A percentile compares a stretch with the other conserved stretches of the same genome.
phyloP scores from a whole-genome alignment of 148 eudicot species.

The Chenopodium album region DNA sequence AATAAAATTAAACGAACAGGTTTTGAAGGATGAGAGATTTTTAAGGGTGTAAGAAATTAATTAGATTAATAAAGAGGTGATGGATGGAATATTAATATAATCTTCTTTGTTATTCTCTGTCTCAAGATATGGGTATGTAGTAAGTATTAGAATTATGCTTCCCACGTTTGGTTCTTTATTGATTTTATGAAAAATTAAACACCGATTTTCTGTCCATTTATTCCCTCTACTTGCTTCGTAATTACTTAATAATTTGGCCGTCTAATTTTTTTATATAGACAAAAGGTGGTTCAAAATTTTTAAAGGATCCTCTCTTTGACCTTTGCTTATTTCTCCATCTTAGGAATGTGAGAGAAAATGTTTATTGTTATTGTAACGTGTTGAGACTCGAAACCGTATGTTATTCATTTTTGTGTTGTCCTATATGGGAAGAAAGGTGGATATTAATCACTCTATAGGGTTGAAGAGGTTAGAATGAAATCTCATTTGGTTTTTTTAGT shows the following conservation, averaged over 20 bases:
- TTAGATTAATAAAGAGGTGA: conserved; percentile 9
- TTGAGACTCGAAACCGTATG: too few species aligned
- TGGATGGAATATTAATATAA: background rate
- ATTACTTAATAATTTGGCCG: background rate
- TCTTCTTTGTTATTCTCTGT: background rate
- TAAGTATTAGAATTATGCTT: conserved; percentile 17
- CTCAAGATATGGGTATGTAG: background rate
- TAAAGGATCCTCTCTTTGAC: background rate
- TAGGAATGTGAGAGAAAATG: too few species aligned
- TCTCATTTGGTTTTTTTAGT: too few species aligned
- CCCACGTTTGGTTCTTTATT: conserved; percentile 21
- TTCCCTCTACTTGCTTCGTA: background rate
- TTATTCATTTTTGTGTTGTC: too few species aligned
- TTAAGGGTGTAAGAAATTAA: conserved; percentile 6
- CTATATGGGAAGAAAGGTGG: too few species aligned
- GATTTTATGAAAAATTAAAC: background rate
- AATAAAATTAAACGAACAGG: background rate
- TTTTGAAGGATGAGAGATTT: conserved; percentile 26
- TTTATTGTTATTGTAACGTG: too few species aligned
- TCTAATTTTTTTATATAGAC: background rate
- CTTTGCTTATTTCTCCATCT: background rate
- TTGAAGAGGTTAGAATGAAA: too few species aligned
- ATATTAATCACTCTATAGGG: too few species aligned
- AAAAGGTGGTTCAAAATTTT: background rate
- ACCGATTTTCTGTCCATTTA: background rate